phyloP scores from a whole-genome alignment of 1,284 basidiomycete genomes.

The Taiwanofungus camphoratus region DNA sequence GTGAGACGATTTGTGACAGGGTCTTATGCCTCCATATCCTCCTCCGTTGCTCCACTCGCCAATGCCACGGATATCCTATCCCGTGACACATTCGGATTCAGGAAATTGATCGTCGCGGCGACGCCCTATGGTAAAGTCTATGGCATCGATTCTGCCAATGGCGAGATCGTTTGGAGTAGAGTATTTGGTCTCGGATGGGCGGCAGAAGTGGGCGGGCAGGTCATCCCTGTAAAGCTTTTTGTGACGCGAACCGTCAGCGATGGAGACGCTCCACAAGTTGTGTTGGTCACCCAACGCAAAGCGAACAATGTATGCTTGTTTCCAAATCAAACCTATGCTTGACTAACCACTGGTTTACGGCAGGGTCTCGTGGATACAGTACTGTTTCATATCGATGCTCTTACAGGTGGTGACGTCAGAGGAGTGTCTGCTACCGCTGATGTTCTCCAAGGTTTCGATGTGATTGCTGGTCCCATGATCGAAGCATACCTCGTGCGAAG shows the following conservation, averaged over 20 bases:
- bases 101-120: constrained; percentile 76
- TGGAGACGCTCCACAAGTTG: constrained; percentile 47
- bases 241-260: constrained; percentile 46
- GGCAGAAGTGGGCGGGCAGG: constrained; percentile 43
- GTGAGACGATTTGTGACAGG: constrained; percentile 68
- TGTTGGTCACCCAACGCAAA: constrained; percentile 53
- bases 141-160: constrained; percentile 77
- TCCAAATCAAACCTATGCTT: background rate
- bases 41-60: constrained; percentile 32
- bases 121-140: constrained; percentile 75
- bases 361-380: constrained; percentile 64
- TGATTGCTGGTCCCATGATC: constrained; percentile 51
- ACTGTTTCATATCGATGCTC: constrained; percentile 72
- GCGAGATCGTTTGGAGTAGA: constrained; percentile 72
- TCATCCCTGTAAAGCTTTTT: constrained; percentile 56
- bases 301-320: constrained; percentile 49
- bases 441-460: constrained; percentile 50
- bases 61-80: constrained; percentile 36
- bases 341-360: constrained; percentile 2
- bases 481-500: constrained; percentile 52
- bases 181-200: constrained; percentile 66
- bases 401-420: constrained; percentile 61
- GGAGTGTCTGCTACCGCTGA: constrained; percentile 23
- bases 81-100: constrained; percentile 84
- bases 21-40: constrained; percentile 52